Evolutionary conservation across 2,329 filamentous ascomycete genomes (phyloP).

Genomic region (Ascosphaera acerosa): DNA sequence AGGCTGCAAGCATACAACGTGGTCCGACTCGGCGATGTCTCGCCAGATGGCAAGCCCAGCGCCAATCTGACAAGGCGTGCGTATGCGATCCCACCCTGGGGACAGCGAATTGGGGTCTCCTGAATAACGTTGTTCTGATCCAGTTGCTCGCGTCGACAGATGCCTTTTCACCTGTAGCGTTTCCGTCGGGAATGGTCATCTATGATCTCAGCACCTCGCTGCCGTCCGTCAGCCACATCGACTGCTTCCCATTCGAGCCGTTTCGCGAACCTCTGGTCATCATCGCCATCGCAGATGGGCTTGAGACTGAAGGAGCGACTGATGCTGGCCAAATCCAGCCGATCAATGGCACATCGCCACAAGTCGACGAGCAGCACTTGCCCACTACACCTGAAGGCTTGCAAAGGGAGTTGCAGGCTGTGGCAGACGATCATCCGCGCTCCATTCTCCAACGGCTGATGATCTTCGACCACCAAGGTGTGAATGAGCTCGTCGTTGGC

Average conservation of each 20-base stretch:
- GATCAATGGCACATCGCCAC: conserved; percentile 2
- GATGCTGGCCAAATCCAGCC: conserved; percentile 1
- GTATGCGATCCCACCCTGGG: background rate
- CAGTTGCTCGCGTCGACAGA: no score
- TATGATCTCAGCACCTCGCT: conserved; percentile 68
- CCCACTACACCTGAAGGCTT: conserved; percentile 15
- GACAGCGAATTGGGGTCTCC: background rate
- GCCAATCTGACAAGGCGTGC: conserved; percentile 37
- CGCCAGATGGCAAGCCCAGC: conserved; percentile 57
- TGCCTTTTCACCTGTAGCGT: conserved; percentile 80
- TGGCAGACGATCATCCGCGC: conserved; percentile 48
- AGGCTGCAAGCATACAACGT: conserved; percentile 57
- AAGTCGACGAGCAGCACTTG: no score
- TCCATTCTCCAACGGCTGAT: conserved; percentile 55
- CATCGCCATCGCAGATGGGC: conserved; percentile 62
- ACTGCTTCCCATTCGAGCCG: conserved; percentile 69
- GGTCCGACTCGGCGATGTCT: conserved; percentile 66
- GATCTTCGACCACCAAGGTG: conserved; percentile 46
- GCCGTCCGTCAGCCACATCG: conserved; percentile 52
- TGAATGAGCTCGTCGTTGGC: conserved; percentile 27
- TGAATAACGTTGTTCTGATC: no score
- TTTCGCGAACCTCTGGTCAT: conserved; percentile 66
- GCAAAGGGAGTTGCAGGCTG: conserved; percentile 38
- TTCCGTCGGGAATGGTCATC: conserved; percentile 61
- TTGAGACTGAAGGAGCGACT: conserved; percentile 31